Conservation (phyloP, 768 basidiomycete species). For the Boletus rubescentipes region DNA sequence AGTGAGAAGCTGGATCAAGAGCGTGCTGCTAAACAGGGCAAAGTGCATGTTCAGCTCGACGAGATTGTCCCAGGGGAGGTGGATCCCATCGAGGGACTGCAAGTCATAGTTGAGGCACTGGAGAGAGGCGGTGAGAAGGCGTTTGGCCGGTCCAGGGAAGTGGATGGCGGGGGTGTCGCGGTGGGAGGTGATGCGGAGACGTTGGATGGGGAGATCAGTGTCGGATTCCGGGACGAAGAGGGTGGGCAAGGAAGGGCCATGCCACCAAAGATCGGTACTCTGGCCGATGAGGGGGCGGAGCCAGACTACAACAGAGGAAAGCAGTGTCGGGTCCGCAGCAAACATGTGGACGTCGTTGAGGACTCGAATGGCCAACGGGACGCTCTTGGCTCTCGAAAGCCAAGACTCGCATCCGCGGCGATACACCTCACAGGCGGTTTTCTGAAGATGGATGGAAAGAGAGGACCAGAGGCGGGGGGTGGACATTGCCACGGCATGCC, state of each 20-base stretch:
- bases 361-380: conserved; percentile 26
- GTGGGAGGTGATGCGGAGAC: conserved; percentile 21
- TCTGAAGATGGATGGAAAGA: conserved; percentile 22
- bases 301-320: conserved; percentile 18
- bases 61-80: conserved; percentile 28
- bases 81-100: conserved; percentile 23
- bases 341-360: conserved; percentile 24
- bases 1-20: conserved; percentile 24
- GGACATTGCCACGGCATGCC: conserved; percentile 31
- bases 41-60: conserved; percentile 31
- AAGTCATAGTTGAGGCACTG: conserved; percentile 23
- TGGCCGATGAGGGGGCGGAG: conserved; percentile 22
- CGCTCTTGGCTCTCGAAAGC: conserved; percentile 29
- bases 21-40: conserved; percentile 19
- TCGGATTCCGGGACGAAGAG: conserved; percentile 13
- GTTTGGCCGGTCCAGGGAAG: conserved; percentile 15
- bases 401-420: conserved; percentile 25
- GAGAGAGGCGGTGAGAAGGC: conserved; percentile 20
- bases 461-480: conserved; percentile 35
- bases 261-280: conserved; percentile 33
- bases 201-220: conserved; percentile 11
- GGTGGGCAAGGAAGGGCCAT: conserved; percentile 26
- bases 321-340: background rate
- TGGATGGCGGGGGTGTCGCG: conserved; percentile 12
- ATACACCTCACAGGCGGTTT: background rate